Conservation (phyloP, 106 monocot genomes). For the Iris macrosiphon region DNA sequence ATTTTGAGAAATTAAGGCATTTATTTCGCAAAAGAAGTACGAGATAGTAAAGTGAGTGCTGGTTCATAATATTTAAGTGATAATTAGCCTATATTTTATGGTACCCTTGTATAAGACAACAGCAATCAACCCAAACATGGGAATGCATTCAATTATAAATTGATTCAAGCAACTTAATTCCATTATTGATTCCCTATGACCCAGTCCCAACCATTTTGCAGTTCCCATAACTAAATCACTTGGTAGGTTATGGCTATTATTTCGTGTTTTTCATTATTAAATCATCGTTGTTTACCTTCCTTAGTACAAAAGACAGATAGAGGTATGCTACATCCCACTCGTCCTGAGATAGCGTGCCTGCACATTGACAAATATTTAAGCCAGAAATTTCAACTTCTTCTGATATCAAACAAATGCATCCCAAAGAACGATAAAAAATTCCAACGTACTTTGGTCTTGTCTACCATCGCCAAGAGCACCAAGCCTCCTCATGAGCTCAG, state of each 20-base stretch:
- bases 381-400: neutral
- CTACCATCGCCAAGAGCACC: conserved; percentile 92
- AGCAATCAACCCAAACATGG: neutral
- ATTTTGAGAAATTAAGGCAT: no score
- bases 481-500: conserved; percentile 91
- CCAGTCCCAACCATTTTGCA: neutral
- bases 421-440: neutral
- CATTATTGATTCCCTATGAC: neutral
- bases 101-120: no score
- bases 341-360: conserved; percentile 74
- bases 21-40: no score
- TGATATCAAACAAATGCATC: neutral
- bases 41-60: no score
- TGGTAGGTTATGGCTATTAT: neutral
- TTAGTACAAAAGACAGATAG: conserved; percentile 71
- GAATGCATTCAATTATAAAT: neutral
- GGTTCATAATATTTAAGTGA: no score
- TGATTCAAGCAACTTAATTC: no score
- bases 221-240: neutral
- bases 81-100: no score
- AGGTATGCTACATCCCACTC: conserved; percentile 96
- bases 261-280: neutral
- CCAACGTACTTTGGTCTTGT: conserved; percentile 74
- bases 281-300: conserved; percentile 45
- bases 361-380: conserved; percentile 3